phyloP scores from a whole-genome alignment of 2,329 filamentous ascomycete species.

The Colletotrichum sp. region DNA sequence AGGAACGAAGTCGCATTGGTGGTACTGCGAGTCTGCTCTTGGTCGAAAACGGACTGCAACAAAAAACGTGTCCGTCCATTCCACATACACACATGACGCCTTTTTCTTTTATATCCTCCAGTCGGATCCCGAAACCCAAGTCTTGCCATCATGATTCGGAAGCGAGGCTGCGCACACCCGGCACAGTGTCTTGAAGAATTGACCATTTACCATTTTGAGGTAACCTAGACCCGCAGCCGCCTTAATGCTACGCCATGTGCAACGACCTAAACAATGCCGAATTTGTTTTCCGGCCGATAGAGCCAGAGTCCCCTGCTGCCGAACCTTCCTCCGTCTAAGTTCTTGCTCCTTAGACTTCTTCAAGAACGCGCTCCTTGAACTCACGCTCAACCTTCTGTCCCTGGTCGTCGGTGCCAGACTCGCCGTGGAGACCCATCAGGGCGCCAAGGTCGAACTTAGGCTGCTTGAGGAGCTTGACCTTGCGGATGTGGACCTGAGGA shows the following conservation, averaged over 20 bases:
- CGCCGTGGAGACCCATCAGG: slow-evolving; percentile 95
- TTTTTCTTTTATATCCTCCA: slow-evolving; percentile 3
- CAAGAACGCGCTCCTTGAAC: slow-evolving; percentile 98
- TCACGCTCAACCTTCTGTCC: slow-evolving; percentile 99
- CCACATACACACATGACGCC: slow-evolving; percentile 16
- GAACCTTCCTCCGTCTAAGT: slow-evolving; percentile 50
- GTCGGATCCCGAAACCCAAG: slow-evolving; percentile 13
- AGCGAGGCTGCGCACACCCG: slow-evolving; percentile 12
- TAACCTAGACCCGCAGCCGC: slow-evolving; percentile 45
- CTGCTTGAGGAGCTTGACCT: slow-evolving; percentile 98
- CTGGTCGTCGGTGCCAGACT: slow-evolving; percentile 93
- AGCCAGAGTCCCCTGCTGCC: slow-evolving; percentile 27
- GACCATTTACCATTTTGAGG: slow-evolving; percentile 31
- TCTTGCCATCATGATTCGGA: slow-evolving; percentile 18
- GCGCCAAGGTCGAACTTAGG: slow-evolving; percentile 99
- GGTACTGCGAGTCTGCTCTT: background rate
- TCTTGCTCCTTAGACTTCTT: slow-evolving; percentile 78
- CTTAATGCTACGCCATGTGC: slow-evolving; percentile 50
- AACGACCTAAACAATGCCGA: slow-evolving; percentile 46
- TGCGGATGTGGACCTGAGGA: slow-evolving; percentile 94
- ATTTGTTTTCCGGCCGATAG: slow-evolving; percentile 19
- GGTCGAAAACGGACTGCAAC: background rate
- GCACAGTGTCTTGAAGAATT: slow-evolving; percentile 19
- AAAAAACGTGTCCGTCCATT: slow-evolving; percentile 16
- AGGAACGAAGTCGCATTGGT: background rate